These are phyloP conservation scores for Dissophora globulifera DNA, from an alignment of 192 early-diverging fungal genomes.

Conservation along the genomic window DNA sequence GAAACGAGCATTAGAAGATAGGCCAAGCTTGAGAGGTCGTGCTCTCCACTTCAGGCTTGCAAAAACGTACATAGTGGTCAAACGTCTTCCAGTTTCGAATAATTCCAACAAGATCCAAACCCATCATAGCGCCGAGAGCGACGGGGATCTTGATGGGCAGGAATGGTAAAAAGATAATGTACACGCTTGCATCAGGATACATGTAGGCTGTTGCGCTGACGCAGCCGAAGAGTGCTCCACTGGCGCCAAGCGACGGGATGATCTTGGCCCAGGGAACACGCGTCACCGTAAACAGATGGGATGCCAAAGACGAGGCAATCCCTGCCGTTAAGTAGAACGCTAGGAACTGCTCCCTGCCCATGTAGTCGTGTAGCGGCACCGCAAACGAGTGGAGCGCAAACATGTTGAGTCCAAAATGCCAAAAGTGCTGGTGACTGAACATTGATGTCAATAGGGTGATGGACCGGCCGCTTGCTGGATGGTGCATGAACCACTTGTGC, in stretches of 20 bases:
- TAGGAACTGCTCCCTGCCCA: slow-evolving; percentile 76
- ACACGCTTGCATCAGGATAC: slow-evolving; percentile 66
- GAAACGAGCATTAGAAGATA: too few relatives aligned
- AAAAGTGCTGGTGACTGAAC: slow-evolving; percentile 79
- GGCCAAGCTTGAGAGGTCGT: too few relatives aligned
- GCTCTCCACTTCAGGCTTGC: too few relatives aligned
- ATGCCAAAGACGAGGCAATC: slow-evolving; percentile 70
- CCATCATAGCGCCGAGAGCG: slow-evolving; percentile 76
- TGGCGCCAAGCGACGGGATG: slow-evolving; percentile 81
- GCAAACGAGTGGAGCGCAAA: slow-evolving; percentile 80
- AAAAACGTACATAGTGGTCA: slow-evolving; percentile 77
- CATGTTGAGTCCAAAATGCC: slow-evolving; percentile 87
- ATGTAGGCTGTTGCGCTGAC: slow-evolving; percentile 68
- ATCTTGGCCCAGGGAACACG: slow-evolving; percentile 54
- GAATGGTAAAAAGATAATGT: slow-evolving; percentile 71
- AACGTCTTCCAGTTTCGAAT: slow-evolving; percentile 77
- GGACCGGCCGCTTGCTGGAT: slow-evolving; percentile 71
- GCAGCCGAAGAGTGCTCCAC: slow-evolving; percentile 82
- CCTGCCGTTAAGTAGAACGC: slow-evolving; percentile 85
- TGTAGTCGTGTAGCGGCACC: slow-evolving; percentile 52
- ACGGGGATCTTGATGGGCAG: slow-evolving; percentile 62
- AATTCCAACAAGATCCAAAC: slow-evolving; percentile 78
- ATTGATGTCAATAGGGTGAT: slow-evolving; percentile 83
- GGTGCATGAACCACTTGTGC: slow-evolving; percentile 80
- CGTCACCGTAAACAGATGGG: slow-evolving; percentile 67